Evolutionary conservation across 2,329 filamentous ascomycete species (phyloP).

Genomic region (Diaporthe ampelina): DNA sequence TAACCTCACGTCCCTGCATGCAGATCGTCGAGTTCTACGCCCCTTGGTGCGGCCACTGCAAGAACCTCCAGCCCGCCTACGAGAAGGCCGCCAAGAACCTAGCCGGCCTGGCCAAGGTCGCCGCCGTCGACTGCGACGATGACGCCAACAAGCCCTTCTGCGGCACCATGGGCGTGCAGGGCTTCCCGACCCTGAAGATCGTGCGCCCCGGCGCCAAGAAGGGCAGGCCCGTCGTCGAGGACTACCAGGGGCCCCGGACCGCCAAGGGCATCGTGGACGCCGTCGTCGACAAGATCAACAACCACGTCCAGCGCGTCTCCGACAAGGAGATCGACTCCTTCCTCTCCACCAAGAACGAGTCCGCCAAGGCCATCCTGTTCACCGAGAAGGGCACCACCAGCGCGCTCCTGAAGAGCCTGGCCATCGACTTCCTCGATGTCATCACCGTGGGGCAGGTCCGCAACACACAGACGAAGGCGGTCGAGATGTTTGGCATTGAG

Average conservation of each 20-base stretch:
- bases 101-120: conserved; percentile 93
- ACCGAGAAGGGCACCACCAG: conserved; percentile 93
- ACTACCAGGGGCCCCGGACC: conserved; percentile 87
- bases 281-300: conserved; percentile 89
- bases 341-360: conserved; percentile 75
- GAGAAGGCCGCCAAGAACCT: conserved; percentile 93
- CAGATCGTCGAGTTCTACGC: conserved; percentile 90
- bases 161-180: conserved; percentile 86
- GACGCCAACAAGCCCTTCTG: conserved; percentile 93
- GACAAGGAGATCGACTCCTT: conserved; percentile 86
- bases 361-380: conserved; percentile 90
- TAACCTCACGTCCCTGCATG: conserved; percentile 13
- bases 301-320: conserved; percentile 85
- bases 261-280: conserved; percentile 91
- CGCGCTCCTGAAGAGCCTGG: conserved; percentile 84
- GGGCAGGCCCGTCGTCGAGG: conserved; percentile 83
- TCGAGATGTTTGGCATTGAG: conserved; percentile 80
- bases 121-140: conserved; percentile 94
- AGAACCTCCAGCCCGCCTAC: conserved; percentile 95
- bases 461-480: conserved; percentile 80
- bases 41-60: conserved; percentile 97
- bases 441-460: conserved; percentile 87
- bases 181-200: conserved; percentile 97
- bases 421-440: conserved; percentile 89
- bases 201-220: conserved; percentile 86